Evolutionary conservation across 1,139 yeast genomes (phyloP), one percentile per base, ranked within the genome.

Genomic region (Protomyces pachydermus): DNA sequence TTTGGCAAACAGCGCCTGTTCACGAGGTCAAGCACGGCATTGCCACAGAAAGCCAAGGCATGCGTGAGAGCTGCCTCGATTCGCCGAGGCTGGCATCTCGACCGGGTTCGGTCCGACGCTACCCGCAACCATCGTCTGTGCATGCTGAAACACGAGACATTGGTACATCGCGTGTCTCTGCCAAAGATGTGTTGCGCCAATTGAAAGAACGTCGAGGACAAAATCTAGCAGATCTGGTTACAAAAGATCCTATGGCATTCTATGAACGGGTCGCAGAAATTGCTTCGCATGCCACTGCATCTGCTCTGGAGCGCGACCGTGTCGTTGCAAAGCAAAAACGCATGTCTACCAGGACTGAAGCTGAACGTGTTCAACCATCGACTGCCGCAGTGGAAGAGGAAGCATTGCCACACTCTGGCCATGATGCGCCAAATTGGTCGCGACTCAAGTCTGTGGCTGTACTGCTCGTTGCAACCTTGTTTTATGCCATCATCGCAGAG

Each of bases 351-450:
- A 39, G 53, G 12, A 14, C 54, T 9, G 35, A 46, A 20, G 25
- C 18, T 18, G 34, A 39, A 2, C 35, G 51, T 9, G 18, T 16
- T 14, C 25, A 45, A 23, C 38, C 42, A n/a, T 28, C 42, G 32
- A 16, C 34, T 32, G 28, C 42, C 10, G 62, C 52, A 23, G 25
- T n/a, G 2, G 67, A 70, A 25, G 76, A 73, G 5, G 78, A 72
- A 4, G 77, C 73, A 3, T 77, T 74, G 25, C 77, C 73, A 51
- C 76, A 76, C 10, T 87, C 88, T 3, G 96, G 96, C 0, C 98
- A 93, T 70, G 98, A 91, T 74, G 96, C 97, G 0, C 98, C 98
- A 52, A 93, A 93, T 73, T 93, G 99, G 99, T 87, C 96, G 12
- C 81, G 95, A 70, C 78, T 80, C 18, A 91, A 91, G 75, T 88